phyloP scores from a whole-genome alignment of 371 early-diverging fungal genomes.

The Phascolomyces articulosus region DNA sequence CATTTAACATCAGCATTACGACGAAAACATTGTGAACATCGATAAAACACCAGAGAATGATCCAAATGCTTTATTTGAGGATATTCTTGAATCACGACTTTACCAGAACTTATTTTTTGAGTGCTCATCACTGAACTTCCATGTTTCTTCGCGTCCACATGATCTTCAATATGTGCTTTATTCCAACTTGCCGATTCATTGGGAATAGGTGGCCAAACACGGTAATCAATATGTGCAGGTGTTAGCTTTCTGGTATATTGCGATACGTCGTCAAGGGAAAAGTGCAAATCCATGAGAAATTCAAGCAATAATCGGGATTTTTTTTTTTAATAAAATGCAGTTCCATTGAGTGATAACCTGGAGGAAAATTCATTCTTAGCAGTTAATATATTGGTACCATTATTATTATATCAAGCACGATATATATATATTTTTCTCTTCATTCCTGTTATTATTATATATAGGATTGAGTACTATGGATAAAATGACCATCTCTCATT shows the following conservation, averaged over 20 bases:
- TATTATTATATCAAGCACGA: too few species aligned
- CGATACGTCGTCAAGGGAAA: not conserved
- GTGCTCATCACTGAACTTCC: constrained; percentile 6
- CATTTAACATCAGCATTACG: not conserved
- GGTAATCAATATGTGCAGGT: constrained; percentile 10
- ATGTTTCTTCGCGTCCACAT: not conserved
- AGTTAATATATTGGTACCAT: too few species aligned
- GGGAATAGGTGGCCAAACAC: constrained; percentile 2
- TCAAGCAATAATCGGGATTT: not conserved
- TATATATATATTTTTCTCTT: too few species aligned
- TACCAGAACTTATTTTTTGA: not conserved
- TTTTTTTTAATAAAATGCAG: not conserved
- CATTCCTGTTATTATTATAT: too few species aligned
- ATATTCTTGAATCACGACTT: not conserved
- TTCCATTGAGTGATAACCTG: too few species aligned
- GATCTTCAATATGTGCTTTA: not conserved
- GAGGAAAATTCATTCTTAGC: too few species aligned
- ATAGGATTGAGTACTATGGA: too few species aligned
- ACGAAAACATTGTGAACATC: constrained; percentile 8
- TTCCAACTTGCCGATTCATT: not conserved
- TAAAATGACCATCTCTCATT: too few species aligned
- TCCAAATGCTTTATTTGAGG: not conserved
- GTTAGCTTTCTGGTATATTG: not conserved
- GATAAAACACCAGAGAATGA: not conserved
- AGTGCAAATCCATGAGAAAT: not conserved